A percentile compares a stretch with the other conserved stretches of the same genome.
Conservation (phyloP, 345 rosid species). For the Eucalyptus erythrocorys region DNA sequence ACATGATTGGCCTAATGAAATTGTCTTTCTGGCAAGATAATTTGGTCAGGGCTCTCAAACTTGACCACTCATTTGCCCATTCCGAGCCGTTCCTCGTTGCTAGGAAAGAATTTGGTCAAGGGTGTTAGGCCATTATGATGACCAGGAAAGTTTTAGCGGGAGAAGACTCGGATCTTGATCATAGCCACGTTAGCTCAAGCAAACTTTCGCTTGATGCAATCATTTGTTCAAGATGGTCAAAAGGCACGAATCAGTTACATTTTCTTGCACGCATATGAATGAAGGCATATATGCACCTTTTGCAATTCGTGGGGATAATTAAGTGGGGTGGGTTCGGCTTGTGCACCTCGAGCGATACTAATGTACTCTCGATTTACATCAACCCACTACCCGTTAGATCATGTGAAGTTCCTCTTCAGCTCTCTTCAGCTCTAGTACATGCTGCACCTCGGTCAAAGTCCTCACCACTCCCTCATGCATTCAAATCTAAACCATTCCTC, state of each 20-base stretch:
- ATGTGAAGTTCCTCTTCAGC: background rate
- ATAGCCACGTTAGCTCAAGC: background rate
- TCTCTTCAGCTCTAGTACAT: background rate
- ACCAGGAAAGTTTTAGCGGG: background rate
- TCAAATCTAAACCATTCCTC: background rate
- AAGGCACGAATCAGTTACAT: background rate
- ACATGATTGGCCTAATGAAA: background rate
- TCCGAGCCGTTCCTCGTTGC: background rate
- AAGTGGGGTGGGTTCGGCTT: background rate
- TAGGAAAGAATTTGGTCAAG: background rate
- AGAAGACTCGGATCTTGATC: background rate
- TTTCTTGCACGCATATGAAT: background rate
- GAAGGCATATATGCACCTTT: background rate
- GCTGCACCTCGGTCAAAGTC: background rate
- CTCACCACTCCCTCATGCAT: background rate
- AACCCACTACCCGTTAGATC: background rate
- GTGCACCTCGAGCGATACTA: background rate
- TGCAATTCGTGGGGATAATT: background rate
- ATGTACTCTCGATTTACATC: background rate
- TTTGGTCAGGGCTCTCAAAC: background rate
- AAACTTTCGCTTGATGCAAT: background rate
- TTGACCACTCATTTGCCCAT: background rate
- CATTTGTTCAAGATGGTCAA: background rate
- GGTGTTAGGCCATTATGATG: background rate
- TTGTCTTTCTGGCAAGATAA: background rate